Base-by-base conservation (phyloP, 768 basidiomycete species). In the Sutorius australiensis region DNA sequence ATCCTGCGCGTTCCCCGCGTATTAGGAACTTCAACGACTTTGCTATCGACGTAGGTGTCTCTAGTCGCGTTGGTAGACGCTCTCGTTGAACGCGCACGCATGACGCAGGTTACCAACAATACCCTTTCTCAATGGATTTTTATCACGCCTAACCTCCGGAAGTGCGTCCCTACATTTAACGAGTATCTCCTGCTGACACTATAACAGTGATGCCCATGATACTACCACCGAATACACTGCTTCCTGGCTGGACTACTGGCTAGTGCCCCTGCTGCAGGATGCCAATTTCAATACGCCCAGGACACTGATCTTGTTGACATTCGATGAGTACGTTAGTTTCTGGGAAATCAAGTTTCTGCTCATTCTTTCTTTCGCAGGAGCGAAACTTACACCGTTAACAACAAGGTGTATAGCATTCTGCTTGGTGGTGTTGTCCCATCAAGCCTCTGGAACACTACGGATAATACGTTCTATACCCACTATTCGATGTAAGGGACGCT, bases 21-120 rank as follows among this genome's bases (percentile, higher is more conserved):
- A 73, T 78, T 46, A 75, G 83, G 32, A 84, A 82, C 64, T 85
- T 83, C 62, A 84, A 84, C 51, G 74, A 84, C 62, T 82, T 86
- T 56, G 77, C 79, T 9, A 67, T 71, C 27, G 85, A 86, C 57
- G 66, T 83, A 33, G 7, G 63, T 53, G 16, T 34, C 17, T 41
- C 12, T 19, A 19, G 9, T 55, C 11, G 32, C 32, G n/a, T 46
- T 14, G 34, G 1, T 14, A 7, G 3, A 16, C 34, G 4, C 36
- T 24, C 28, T 49, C 19, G 16, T 46, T 61, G 32, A 49, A 21
- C 31, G 27, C 27, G 19, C 28, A 5, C 24, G 11, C 9, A 5
- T 37, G 17, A 48, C 30, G 17, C 12, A 68, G 66, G 16, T 68
- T 34, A 57, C 73, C 21, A 75, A 75, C 9, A 65, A 75, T 41